Conservation (phyloP, 352 stramenopile species). For the Peronospora tabacina region DNA sequence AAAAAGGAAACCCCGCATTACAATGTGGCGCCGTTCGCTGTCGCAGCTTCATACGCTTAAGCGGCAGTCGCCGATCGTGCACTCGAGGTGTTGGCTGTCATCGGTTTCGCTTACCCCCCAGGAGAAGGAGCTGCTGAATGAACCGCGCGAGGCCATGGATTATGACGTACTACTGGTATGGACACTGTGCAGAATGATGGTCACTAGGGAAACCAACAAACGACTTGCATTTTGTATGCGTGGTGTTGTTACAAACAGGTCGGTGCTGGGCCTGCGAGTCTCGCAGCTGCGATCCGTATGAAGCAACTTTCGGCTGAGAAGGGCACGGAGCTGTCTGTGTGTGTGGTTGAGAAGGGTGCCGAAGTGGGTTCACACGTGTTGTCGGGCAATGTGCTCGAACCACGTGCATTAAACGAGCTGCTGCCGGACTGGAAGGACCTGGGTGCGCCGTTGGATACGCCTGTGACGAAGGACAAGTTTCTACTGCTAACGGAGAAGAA, state of each 20-base stretch:
- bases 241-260: conserved; percentile 27
- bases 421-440: conserved; percentile 93
- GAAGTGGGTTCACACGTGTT: conserved; percentile 98
- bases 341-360: conserved; percentile 92
- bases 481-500: conserved; percentile 87
- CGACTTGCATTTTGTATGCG: conserved; percentile 1
- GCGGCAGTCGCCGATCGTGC: conserved; percentile 4
- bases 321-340: conserved; percentile 91
- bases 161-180: conserved; percentile 98
- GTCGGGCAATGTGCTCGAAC: conserved; percentile 97
- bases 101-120: conserved; percentile 36
- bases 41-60: conserved; percentile 16
- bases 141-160: conserved; percentile 90
- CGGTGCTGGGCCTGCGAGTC: conserved; percentile 83
- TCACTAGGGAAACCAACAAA: neutral
- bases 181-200: conserved; percentile 18
- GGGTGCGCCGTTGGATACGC: conserved; percentile 85
- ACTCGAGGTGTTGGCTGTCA: conserved; percentile 32
- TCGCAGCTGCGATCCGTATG: conserved; percentile 94
- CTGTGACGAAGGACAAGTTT: conserved; percentile 93
- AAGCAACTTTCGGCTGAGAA: conserved; percentile 95
- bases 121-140: conserved; percentile 60
- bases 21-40: conserved; percentile 39
- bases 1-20: neutral
- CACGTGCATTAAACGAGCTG: conserved; percentile 93